Evolutionary conservation across 2,329 filamentous ascomycete species (phyloP), one percentile per base, ranked within the genome.

Genomic region (Neopestalotiopsis sp.): DNA sequence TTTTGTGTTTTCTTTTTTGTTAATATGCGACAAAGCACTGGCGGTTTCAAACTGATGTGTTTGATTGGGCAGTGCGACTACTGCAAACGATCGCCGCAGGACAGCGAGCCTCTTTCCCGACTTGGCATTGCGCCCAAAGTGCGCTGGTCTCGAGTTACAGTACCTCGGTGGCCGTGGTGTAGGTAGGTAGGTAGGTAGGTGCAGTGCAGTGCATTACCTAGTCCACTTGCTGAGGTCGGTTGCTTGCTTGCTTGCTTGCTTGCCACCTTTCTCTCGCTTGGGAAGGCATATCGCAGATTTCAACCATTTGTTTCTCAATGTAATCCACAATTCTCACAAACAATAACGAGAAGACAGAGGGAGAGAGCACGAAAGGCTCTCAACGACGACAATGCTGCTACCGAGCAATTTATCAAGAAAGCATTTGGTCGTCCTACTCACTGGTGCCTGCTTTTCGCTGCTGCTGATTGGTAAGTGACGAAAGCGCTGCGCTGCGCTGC

Each of bases 381-480:
- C 45, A 17, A 20, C 45, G 17, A 53, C n/a, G 45, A 20, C 45
- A 20, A 53, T 53, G 45, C 17, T 53, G 45, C 45, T 53, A 10
- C 45, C 45, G n/a, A 17, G 57, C 34, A 34, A 12, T 12, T 38
- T 67, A 24, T 28, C 66, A 28, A 62, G 58, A 38, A 67, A 63
- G 42, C 49, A 67, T 42, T 6, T 59, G 57, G 13, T 42, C 58
- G 28, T 38, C 28, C 24, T 67, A 38, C 61, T 62, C 45, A 58
- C n/a, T 12, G 66, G 17, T 13, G 42, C 45, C 30, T 32, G 66
- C 34, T 62, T 67, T 45, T 62, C 58, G 5, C 38, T 67, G 10
- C 58, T 67, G 20, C 28, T 67, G 40, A 62, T 63, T 62, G 66
- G 66, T 67, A 57, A 63, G 66, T 53, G 7, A 20, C 34, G 10